phyloP scores from a whole-genome alignment of 1,284 basidiomycete species.

The Ceratobasidium sp. region DNA sequence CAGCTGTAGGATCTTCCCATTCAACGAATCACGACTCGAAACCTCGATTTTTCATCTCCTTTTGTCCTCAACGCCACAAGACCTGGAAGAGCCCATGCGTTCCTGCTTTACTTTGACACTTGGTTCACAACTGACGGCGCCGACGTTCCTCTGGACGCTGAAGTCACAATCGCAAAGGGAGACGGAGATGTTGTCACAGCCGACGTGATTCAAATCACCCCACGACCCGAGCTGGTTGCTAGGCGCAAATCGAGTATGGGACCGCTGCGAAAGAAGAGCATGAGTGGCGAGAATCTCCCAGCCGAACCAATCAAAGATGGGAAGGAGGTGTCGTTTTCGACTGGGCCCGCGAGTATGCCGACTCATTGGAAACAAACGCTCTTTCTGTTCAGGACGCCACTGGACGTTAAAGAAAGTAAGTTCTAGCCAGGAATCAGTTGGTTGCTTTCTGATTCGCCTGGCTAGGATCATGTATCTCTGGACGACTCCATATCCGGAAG shows the following conservation, averaged over 20 bases:
- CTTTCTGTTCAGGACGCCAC: constrained; percentile 84
- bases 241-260: constrained; percentile 37
- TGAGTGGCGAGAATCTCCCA: neutral
- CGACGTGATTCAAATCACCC: constrained; percentile 42
- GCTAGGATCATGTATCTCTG: constrained; percentile 77
- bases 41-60: constrained; percentile 79
- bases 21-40: constrained; percentile 65
- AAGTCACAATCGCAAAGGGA: constrained; percentile 39
- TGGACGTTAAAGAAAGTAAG: constrained; percentile 75
- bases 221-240: constrained; percentile 37
- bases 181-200: constrained; percentile 44
- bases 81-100: constrained; percentile 73
- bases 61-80: constrained; percentile 73
- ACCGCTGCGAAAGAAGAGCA: constrained; percentile 33
- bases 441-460: constrained; percentile 7
- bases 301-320: constrained; percentile 28
- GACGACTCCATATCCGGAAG: constrained; percentile 85
- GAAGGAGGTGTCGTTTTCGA: constrained; percentile 60
- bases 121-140: constrained; percentile 78
- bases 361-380: constrained; percentile 99
- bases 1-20: constrained; percentile 71
- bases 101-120: constrained; percentile 94
- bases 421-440: neutral
- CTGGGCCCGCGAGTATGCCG: constrained; percentile 82
- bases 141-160: constrained; percentile 58